These are phyloP conservation scores for Bassia scoparia DNA, from an alignment of 148 eudicot genomes.

Conservation along the genomic window DNA sequence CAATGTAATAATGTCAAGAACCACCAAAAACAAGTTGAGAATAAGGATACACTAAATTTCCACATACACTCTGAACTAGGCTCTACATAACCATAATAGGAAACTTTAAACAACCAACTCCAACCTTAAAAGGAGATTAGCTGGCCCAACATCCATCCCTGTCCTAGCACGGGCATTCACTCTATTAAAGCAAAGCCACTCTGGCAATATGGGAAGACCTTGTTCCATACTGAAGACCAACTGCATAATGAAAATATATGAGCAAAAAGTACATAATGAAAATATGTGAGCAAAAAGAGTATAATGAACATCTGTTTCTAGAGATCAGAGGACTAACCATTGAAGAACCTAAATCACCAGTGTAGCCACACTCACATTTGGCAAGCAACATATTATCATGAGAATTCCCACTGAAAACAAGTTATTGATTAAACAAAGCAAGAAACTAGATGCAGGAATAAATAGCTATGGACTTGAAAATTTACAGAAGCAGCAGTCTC, in stretches of 20 bases:
- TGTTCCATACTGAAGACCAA: conserved; percentile 92
- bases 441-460: neutral
- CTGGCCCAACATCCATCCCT: conserved; percentile 72
- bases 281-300: neutral
- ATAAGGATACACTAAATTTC: neutral
- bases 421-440: neutral
- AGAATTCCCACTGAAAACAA: conserved; percentile 68
- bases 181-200: conserved; percentile 80
- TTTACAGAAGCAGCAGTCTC: neutral
- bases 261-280: conserved; percentile 15
- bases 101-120: neutral
- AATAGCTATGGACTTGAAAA: neutral
- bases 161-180: conserved; percentile 88
- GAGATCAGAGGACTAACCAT: conserved; percentile 55
- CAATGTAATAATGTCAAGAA: neutral
- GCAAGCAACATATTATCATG: conserved; percentile 85
- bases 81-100: neutral
- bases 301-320: neutral
- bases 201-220: conserved; percentile 86
- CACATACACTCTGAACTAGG: neutral
- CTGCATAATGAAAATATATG: conserved; percentile 38
- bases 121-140: conserved; percentile 64
- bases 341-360: conserved; percentile 93
- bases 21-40: neutral
- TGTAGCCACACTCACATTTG: conserved; percentile 84